Conservation (phyloP, 768 basidiomycete genomes). For the Asterophora parasitica region DNA sequence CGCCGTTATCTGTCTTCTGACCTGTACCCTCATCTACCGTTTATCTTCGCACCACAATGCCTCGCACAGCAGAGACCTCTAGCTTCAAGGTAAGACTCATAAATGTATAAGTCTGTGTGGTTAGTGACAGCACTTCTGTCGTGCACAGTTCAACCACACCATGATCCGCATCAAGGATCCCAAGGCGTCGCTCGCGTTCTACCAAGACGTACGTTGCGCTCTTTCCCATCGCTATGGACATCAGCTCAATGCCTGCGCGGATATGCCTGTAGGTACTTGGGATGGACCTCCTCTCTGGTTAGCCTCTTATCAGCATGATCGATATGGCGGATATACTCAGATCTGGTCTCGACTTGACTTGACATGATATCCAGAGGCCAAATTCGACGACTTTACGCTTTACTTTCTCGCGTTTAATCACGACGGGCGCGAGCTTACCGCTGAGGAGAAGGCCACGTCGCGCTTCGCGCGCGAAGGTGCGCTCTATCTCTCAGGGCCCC, state of each 20-base stretch:
- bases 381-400: slow-evolving; percentile 62
- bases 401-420: slow-evolving; percentile 85
- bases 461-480: slow-evolving; percentile 65
- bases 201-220: slow-evolving; percentile 50
- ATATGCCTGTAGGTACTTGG: slow-evolving; percentile 45
- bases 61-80: slow-evolving; percentile 59
- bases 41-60: slow-evolving; percentile 38
- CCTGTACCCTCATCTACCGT: slow-evolving; percentile 6
- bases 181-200: slow-evolving; percentile 75
- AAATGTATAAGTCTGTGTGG: background rate
- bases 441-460: slow-evolving; percentile 47
- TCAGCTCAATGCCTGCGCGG: background rate
- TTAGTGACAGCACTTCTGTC: background rate
- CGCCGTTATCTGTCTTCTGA: too few species aligned
- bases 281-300: slow-evolving; percentile 70
- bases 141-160: slow-evolving; percentile 70
- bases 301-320: slow-evolving; percentile 5
- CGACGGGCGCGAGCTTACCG: slow-evolving; percentile 42
- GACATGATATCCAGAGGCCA: slow-evolving; percentile 41
- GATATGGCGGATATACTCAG: background rate
- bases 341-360: too few species aligned
- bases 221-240: background rate
- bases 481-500: slow-evolving; percentile 1
- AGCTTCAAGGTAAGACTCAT: slow-evolving; percentile 34
- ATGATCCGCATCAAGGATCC: slow-evolving; percentile 91